Percentiles rank a stretch among this genome's conserved stretches.
Conservation (phyloP, 2,329 filamentous ascomycete species). For the Epichloe gansuensis region DNA sequence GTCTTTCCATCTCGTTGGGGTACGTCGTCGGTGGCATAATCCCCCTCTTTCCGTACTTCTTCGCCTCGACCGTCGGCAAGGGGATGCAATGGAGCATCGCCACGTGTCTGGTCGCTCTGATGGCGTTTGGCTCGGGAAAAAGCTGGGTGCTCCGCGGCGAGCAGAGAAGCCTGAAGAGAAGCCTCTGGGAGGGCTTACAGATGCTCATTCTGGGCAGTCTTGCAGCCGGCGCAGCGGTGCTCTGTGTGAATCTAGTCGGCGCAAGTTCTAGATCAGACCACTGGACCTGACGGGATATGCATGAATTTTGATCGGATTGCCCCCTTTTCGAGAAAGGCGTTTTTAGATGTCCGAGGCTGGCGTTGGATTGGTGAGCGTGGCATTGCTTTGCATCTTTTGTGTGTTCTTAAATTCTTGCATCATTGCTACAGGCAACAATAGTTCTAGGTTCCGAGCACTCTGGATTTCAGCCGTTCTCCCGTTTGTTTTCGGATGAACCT, state of each 20-base stretch:
- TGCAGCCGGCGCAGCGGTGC: conserved; percentile 19
- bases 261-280: not conserved
- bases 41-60: conserved; percentile 50
- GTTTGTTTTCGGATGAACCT: too few relatives aligned
- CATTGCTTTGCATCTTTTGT: not conserved
- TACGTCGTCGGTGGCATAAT: conserved; percentile 52
- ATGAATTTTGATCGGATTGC: not conserved
- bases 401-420: not conserved
- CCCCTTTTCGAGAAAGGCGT: not conserved
- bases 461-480: too few relatives aligned
- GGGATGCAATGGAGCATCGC: conserved; percentile 40
- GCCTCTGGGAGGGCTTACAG: conserved; percentile 19
- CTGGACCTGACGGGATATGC: not conserved
- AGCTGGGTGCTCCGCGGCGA: conserved; percentile 25
- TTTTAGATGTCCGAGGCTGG: too few relatives aligned
- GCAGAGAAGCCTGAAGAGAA: conserved; percentile 8
- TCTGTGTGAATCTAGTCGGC: conserved; percentile 17
- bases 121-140: conserved; percentile 44
- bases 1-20: conserved; percentile 45
- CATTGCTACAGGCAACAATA: not conserved
- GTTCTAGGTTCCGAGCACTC: not conserved
- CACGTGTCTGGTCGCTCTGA: conserved; percentile 40
- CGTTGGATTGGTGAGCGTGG: not conserved
- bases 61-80: conserved; percentile 24
- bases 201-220: conserved; percentile 22